Percentiles rank a stretch among this genome's conserved stretches.
These are phyloP conservation scores for Amorphotheca resinae DNA, from an alignment of 495 filamentous ascomycete genomes.

Conservation along the genomic window DNA sequence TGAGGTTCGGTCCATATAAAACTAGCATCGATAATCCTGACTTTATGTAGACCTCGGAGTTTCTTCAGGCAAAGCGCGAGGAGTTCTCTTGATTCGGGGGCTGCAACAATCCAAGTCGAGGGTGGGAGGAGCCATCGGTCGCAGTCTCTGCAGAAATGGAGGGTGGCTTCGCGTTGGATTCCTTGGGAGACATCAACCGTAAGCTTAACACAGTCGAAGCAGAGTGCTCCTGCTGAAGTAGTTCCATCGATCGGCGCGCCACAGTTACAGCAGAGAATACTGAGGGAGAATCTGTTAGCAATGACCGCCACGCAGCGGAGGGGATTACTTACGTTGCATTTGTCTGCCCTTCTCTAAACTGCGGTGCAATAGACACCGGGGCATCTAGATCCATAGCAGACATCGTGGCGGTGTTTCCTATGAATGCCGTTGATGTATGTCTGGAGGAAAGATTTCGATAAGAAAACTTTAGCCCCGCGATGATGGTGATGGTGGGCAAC, in stretches of 20 bases:
- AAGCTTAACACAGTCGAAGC: conserved; percentile 85
- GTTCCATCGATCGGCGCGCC: conserved; percentile 88
- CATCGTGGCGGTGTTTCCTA: conserved; percentile 27
- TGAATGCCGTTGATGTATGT: not conserved
- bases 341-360: conserved; percentile 32
- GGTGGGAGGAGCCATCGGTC: conserved; percentile 91
- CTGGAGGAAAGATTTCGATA: conserved; percentile 6
- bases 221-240: conserved; percentile 73
- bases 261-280: conserved; percentile 91
- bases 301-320: conserved; percentile 5
- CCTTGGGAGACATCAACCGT: conserved; percentile 90
- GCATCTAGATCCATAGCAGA: conserved; percentile 59
- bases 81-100: conserved; percentile 76
- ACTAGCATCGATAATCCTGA: conserved; percentile 83
- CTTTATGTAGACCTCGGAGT: conserved; percentile 67
- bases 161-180: conserved; percentile 70
- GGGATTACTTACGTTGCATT: conserved; percentile 44
- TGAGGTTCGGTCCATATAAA: conserved; percentile 99
- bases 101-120: conserved; percentile 66
- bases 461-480: conserved; percentile 16
- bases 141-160: conserved; percentile 83
- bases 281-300: conserved; percentile 27
- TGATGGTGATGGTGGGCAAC: not conserved
- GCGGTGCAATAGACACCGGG: conserved; percentile 41
- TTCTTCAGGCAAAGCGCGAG: conserved; percentile 79